phyloP scores from a whole-genome alignment of 805 yeast species.

The Metschnikowia bowlesiae region DNA sequence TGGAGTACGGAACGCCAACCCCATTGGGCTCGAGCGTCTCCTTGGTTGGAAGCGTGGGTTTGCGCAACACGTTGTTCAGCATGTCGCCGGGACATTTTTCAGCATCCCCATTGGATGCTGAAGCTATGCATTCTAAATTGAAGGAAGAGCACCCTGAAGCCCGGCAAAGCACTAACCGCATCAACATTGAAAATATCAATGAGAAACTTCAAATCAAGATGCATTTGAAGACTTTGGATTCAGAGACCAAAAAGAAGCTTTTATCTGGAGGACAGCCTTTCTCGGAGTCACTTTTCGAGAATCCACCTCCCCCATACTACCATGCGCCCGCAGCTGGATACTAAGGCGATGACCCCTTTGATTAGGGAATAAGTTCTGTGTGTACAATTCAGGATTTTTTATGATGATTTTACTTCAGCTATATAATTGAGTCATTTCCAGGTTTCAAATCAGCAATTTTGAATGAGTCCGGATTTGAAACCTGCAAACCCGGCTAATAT shows the following conservation, averaged over 20 bases:
- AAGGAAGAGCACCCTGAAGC: slow-evolving; percentile 12
- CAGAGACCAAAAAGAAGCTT: slow-evolving; percentile 2
- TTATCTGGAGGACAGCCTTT: background rate
- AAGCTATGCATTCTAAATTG: slow-evolving; percentile 3
- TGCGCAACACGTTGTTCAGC: slow-evolving; percentile 36
- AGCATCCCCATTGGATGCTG: slow-evolving; percentile 27
- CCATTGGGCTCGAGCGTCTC: slow-evolving; percentile 20
- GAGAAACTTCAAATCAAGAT: slow-evolving; percentile 17
- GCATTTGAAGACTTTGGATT: background rate
- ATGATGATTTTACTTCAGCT: slow-evolving; percentile 2
- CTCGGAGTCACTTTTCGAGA: slow-evolving; percentile 7
- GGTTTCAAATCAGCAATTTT: background rate
- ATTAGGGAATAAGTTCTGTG: background rate
- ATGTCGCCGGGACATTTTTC: slow-evolving; percentile 22
- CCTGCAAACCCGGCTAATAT: background rate
- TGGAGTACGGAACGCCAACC: slow-evolving; percentile 4
- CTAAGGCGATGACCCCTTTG: background rate
- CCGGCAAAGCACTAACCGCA: slow-evolving; percentile 25
- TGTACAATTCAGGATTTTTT: background rate
- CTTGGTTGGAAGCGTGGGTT: slow-evolving; percentile 33
- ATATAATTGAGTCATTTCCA: background rate
- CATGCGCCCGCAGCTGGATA: slow-evolving; percentile 14
- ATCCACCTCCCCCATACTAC: slow-evolving; percentile 19
- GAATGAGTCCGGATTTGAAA: background rate
- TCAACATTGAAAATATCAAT: slow-evolving; percentile 30